Evolutionary conservation across 2,329 filamentous ascomycete genomes (phyloP).

Genomic region (Fusarium poae): DNA sequence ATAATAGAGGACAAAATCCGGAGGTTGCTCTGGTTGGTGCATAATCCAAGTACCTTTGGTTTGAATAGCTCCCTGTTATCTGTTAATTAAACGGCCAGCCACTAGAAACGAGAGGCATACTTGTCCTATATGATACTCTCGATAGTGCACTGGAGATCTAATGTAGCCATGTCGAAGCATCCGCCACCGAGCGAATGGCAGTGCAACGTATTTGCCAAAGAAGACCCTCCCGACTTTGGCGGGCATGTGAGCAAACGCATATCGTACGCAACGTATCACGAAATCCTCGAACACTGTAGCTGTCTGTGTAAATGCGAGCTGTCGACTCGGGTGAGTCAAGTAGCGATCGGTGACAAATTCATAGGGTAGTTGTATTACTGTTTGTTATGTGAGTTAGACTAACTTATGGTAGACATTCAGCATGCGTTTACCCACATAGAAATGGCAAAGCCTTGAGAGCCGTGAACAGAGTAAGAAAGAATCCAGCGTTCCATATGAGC

Average conservation of each 20-base stretch:
- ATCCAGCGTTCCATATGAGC: conserved; percentile 75
- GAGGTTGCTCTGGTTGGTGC: conserved; percentile 68
- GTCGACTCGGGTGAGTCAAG: conserved; percentile 44
- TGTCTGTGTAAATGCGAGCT: conserved; percentile 73
- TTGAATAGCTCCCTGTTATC: conserved; percentile 53
- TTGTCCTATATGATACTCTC: conserved; percentile 57
- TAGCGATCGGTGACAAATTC: conserved; percentile 52
- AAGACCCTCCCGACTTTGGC: conserved; percentile 78
- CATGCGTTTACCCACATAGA: conserved; percentile 64
- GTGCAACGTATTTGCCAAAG: conserved; percentile 78
- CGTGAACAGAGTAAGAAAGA: conserved; percentile 69
- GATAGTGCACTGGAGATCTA: conserved; percentile 73
- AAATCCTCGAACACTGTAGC: conserved; percentile 82
- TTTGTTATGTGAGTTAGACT: conserved; percentile 36
- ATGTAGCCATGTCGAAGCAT: conserved; percentile 79
- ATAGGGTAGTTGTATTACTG: conserved; percentile 50
- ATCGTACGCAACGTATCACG: conserved; percentile 81
- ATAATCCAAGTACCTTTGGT: conserved; percentile 78
- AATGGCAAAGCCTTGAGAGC: conserved; percentile 76
- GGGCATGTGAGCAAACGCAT: conserved; percentile 80
- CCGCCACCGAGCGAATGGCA: conserved; percentile 81
- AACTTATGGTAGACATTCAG: background rate
- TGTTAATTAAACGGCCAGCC: conserved; percentile 4
- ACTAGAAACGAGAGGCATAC: conserved; percentile 39
- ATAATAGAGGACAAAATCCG: conserved; percentile 86